Evolutionary conservation across 192 early-diverging fungal species (phyloP), one percentile per base, ranked within the genome.

Genomic region (Backusella morwellensis): DNA sequence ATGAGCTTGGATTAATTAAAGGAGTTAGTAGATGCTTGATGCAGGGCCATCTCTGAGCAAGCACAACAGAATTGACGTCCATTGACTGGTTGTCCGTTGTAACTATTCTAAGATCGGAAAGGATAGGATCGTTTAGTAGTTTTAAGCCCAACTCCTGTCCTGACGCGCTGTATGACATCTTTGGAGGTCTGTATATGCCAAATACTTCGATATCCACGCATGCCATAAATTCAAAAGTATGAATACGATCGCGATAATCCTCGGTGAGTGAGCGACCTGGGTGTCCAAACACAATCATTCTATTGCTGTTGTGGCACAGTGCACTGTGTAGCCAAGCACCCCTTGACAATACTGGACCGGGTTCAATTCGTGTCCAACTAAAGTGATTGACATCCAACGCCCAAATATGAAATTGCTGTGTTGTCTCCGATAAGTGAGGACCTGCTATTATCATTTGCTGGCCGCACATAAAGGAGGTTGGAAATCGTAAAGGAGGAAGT

Each of bases 271-370:
- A 89, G 7, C 93, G 86, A 29, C 86, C 82, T 56, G 85, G 89
- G 75, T 94, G 88, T 32, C 93, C 93, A 83, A 94, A 91, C 47
- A 93, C 86, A 14, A 92, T 77, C 74, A 91, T 89, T 32, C 86
- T 85, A 68, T 92, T 93, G n/a, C 85, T 83, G 41, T 78, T 78
- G 29, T 91, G 87, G 54, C 89, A 86, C 35, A 94, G 77, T 6
- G 91, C 70, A 11, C 91, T 92, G 76, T 90, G 83, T 79, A 93
- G 92, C 93, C 93, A 94, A 54, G 91, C 92, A 35, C 93, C 93
- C 19, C 85, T 80, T 32, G 85, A 86, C 72, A 94, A 90, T 69
- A 86, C 85, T 2, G 90, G 84, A 9, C 92, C 93, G 54, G 92
- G 90, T 52, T 84, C 82, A 38, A 94, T 86, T 4, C 88, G 86